Evolutionary conservation across 306 rosid species (phyloP), one percentile per base, ranked within the genome.

Genomic region (Parietaria judaica): DNA sequence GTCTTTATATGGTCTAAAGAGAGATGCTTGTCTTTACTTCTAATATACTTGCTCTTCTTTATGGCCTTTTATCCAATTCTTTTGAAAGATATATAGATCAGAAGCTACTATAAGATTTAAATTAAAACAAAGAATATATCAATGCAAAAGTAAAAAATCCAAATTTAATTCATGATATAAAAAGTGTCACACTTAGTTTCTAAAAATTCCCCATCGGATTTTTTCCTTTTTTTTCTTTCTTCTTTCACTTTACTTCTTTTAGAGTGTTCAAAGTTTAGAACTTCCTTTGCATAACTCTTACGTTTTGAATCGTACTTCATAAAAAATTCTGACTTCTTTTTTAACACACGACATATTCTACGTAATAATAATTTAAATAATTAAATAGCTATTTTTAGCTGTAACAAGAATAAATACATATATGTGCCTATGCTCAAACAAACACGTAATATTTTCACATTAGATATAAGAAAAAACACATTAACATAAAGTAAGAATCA

Each of bases 261-360:
- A 7, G 51, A 54, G 13, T 41, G 13, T 6, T 13, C 12, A 56
- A 41, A 39, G 34, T 11, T 60, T 66, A 48, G 58, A 17, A 34
- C 37, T 74, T 35, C 36, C 77, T 67, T 80, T 75, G 75, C 86
- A 75, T 35, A 58, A 72, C 70, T 71, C 61, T 74, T 72, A 79
- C 75, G 75, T 68, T 60, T 72, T 75, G 74, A 72, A 75, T 75
- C 63, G 66, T 65, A 61, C 54, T 43, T 74, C 68, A 54, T 63
- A 51, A 17, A 52, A 52, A 41, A 41, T 41, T 41, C 9, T 49
- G n/a, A 49, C 53, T 49, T 49, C 13, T 6, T 49, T 49, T n/a
- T n/a, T 4, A 49, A n/a, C 53, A 49, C 14, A 49, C 53, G 5
- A 5, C 15, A 4, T 9, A n/a, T 7, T 49, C n/a, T 49, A 3